Evolutionary conservation across 352 stramenopile species (phyloP).

Genomic region (Phytophthora aleatoria): DNA sequence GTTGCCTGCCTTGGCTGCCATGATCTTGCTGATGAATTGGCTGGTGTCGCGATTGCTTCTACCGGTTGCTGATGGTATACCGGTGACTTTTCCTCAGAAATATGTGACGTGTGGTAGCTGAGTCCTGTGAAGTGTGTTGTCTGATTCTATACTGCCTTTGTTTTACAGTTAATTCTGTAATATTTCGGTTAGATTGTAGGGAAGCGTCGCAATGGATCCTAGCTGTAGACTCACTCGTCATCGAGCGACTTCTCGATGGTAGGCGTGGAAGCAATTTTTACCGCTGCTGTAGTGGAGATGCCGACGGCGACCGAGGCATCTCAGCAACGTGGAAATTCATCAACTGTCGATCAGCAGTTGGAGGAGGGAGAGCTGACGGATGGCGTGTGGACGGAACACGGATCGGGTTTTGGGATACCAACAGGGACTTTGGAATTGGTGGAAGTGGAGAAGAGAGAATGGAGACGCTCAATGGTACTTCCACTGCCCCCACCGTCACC

Average conservation of each 20-base stretch:
- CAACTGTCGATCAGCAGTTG: constrained; percentile 9
- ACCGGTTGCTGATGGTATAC: not conserved
- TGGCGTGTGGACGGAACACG: constrained; percentile 12
- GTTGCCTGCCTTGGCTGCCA: constrained; percentile 68
- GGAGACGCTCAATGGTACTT: constrained; percentile 21
- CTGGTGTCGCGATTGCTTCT: constrained; percentile 13
- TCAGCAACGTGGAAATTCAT: not conserved
- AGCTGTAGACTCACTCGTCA: not conserved
- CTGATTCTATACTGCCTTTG: not conserved
- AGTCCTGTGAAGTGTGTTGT: not conserved
- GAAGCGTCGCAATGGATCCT: constrained; percentile 4
- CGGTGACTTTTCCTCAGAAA: not conserved
- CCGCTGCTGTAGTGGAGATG: not conserved
- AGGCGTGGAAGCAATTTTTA: not conserved
- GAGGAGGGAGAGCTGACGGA: constrained; percentile 6
- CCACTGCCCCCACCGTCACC: constrained; percentile 29
- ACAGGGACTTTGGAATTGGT: constrained; percentile 32
- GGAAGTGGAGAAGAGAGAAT: constrained; percentile 22
- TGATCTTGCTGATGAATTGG: constrained; percentile 26
- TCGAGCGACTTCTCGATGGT: not conserved
- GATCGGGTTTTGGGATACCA: constrained; percentile 30
- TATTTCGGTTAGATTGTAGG: not conserved
- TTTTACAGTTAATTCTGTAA: too few relatives aligned
- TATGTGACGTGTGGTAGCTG: not conserved
- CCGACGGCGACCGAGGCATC: not conserved